Evolutionary conservation across 2,329 filamentous ascomycete species (phyloP).

Genomic region (Exserohilum rostratum): DNA sequence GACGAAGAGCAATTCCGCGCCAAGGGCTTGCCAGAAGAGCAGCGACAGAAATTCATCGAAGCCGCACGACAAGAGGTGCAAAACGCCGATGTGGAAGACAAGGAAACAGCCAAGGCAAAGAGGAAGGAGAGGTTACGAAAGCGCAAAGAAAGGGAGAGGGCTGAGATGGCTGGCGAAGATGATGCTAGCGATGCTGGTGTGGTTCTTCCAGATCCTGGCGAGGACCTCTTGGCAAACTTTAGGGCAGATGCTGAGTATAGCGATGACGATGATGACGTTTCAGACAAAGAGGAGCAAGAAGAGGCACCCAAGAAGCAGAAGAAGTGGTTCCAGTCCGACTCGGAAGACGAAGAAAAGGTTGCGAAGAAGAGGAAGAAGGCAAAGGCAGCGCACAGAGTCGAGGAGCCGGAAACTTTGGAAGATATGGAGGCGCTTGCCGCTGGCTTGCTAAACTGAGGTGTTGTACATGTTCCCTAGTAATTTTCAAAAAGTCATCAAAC

Average conservation of each 20-base stretch:
- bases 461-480: not conserved
- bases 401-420: constrained; percentile 78
- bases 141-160: constrained; percentile 69
- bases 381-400: constrained; percentile 63
- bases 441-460: constrained; percentile 63
- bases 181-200: constrained; percentile 27
- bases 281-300: constrained; percentile 45
- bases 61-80: constrained; percentile 73
- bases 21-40: constrained; percentile 75
- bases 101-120: constrained; percentile 78
- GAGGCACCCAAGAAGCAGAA: constrained; percentile 67
- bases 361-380: constrained; percentile 52
- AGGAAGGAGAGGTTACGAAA: constrained; percentile 76
- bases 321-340: constrained; percentile 80
- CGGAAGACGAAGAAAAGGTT: constrained; percentile 56
- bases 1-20: constrained; percentile 80
- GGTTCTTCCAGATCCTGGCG: constrained; percentile 38
- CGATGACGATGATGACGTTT: constrained; percentile 46
- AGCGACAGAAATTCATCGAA: constrained; percentile 78
- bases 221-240: constrained; percentile 53
- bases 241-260: constrained; percentile 48
- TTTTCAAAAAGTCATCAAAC: not conserved
- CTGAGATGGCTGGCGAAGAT: constrained; percentile 46
- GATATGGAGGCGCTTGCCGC: constrained; percentile 79
- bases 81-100: constrained; percentile 81